phyloP scores from a whole-genome alignment of 192 early-diverging fungal species.

The Backusella tuberculispora region DNA sequence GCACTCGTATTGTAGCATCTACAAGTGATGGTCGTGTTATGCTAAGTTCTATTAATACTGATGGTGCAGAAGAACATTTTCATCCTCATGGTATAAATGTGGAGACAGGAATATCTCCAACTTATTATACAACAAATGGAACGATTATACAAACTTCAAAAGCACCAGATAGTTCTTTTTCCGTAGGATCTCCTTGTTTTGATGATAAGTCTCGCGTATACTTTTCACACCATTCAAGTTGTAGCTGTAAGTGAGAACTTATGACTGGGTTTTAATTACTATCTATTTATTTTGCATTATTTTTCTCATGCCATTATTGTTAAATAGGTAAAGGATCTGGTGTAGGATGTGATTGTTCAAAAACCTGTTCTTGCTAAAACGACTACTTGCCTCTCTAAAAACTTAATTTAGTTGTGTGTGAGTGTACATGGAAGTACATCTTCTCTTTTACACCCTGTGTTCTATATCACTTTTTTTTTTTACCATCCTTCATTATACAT shows the following conservation, averaged over 20 bases:
- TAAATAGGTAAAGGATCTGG: slow-evolving; percentile 7
- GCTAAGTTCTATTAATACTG: not conserved
- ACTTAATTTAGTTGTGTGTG: too few species aligned
- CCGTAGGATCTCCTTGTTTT: not conserved
- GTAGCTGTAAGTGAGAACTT: not conserved
- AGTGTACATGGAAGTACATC: too few species aligned
- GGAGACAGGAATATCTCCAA: not conserved
- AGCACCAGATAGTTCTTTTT: not conserved
- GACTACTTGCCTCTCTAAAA: too few species aligned
- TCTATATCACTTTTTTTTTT: too few species aligned
- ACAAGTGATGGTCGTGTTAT: not conserved
- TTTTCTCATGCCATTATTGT: not conserved
- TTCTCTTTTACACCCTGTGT: too few species aligned
- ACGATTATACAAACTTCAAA: not conserved
- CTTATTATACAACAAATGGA: slow-evolving; percentile 3
- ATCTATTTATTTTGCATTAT: slow-evolving; percentile 6
- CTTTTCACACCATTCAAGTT: slow-evolving; percentile 1
- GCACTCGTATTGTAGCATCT: slow-evolving; percentile 8
- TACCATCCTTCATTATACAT: too few species aligned
- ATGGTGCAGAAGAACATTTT: not conserved
- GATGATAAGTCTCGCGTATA: slow-evolving; percentile 7
- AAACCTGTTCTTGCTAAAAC: not conserved
- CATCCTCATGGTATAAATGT: not conserved
- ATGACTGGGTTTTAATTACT: not conserved
- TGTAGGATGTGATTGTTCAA: not conserved